phyloP scores from a whole-genome alignment of 1,139 yeast species.

The Kazachstania sp. region DNA sequence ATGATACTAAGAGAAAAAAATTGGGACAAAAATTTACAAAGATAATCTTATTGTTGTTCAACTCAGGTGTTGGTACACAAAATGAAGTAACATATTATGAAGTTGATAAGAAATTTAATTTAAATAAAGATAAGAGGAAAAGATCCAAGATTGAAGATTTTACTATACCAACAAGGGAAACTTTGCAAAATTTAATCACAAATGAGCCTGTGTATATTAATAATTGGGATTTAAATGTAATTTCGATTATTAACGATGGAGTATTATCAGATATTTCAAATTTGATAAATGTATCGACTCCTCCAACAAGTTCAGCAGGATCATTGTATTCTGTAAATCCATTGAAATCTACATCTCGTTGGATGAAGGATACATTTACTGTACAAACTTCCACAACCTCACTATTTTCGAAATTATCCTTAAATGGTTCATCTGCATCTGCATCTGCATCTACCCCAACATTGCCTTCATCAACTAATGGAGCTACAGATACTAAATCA shows the following conservation, averaged over 20 bases:
- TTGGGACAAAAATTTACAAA: constrained; percentile 52
- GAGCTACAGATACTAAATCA: neutral
- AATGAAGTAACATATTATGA: constrained; percentile 46
- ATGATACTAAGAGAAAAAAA: constrained; percentile 62
- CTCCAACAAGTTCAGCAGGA: neutral
- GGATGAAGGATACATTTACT: constrained; percentile 30
- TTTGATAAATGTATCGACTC: neutral
- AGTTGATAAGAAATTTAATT: constrained; percentile 26
- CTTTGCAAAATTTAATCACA: constrained; percentile 41
- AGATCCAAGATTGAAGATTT: constrained; percentile 31
- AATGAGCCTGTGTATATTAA: constrained; percentile 44
- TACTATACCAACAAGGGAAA: constrained; percentile 45
- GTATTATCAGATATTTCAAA: constrained; percentile 6
- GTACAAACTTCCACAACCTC: constrained; percentile 18
- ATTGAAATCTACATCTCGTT: constrained; percentile 14
- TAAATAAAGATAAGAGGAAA: constrained; percentile 22
- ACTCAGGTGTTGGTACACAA: constrained; percentile 63
- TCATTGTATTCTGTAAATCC: constrained; percentile 2
- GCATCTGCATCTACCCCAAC: neutral
- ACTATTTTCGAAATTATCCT: constrained; percentile 27
- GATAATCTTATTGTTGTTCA: constrained; percentile 57
- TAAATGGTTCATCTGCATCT: constrained; percentile 1
- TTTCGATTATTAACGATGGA: constrained; percentile 43
- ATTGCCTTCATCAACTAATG: neutral
- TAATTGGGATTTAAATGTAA: constrained; percentile 54